Conservation (phyloP, 1,284 basidiomycete species). For the Leccinum subspadiceum region DNA sequence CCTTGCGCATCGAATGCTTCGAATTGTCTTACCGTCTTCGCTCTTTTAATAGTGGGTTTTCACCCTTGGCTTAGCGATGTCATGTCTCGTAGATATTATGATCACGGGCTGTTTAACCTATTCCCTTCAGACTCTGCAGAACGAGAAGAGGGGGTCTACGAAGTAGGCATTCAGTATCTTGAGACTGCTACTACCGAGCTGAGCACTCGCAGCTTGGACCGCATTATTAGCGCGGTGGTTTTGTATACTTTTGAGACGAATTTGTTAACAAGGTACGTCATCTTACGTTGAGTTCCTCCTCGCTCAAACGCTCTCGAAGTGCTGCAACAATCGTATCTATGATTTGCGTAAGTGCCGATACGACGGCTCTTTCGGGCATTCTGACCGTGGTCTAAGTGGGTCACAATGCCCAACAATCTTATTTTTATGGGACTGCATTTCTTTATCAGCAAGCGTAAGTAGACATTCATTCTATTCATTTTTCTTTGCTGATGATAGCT, state of each 20-base stretch:
- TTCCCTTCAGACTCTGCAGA: constrained; percentile 40
- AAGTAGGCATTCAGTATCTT: constrained; percentile 9
- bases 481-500: neutral
- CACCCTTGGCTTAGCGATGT: constrained; percentile 49
- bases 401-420: constrained; percentile 46
- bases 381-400: constrained; percentile 40
- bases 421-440: constrained; percentile 53
- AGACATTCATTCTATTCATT: neutral
- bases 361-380: constrained; percentile 10
- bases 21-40: neutral
- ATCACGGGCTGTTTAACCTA: constrained; percentile 47
- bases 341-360: constrained; percentile 42
- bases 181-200: neutral
- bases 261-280: constrained; percentile 44
- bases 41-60: constrained; percentile 43
- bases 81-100: constrained; percentile 46
- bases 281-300: neutral
- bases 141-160: constrained; percentile 33
- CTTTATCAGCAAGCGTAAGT: constrained; percentile 46
- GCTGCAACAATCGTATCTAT: constrained; percentile 46
- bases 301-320: constrained; percentile 25
- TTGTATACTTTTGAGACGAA: constrained; percentile 55
- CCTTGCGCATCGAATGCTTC: neutral
- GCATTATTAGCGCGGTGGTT: constrained; percentile 46
- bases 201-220: constrained; percentile 40